Evolutionary conservation across 768 basidiomycete species (phyloP), one percentile per base, ranked within the genome.

Genomic region (Guyanaporus albipodus): DNA sequence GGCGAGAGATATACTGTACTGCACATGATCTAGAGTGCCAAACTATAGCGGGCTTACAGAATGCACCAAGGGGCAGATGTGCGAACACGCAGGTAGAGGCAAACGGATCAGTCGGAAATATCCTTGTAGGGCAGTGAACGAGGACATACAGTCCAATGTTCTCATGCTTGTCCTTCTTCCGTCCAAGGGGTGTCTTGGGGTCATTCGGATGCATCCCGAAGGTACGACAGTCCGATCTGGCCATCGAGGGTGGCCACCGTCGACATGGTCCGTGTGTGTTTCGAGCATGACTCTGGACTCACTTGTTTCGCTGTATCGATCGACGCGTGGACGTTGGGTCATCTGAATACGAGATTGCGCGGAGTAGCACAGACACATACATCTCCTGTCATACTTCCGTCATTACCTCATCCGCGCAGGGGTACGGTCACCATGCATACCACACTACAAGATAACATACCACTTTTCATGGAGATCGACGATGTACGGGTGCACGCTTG

Each of bases 121-220:
- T 9, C 4, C 11, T 28, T n/a, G 29, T 9, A 6, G 15, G 27
- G 38, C 32, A n/a, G n/a, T n/a, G n/a, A n/a, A n/a, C n/a, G n/a
- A n/a, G n/a, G 6, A 74, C 85, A 52, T 58, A 88, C 85, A 87
- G 62, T 17, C 91, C 91, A 29, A 93, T 83, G 51, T 90, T 92
- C 63, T 91, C 82, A 54, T 93, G 91, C 32, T 87, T 68, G 56
- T 93, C 91, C 53, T 79, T 83, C 54, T 77, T 83, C 10, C 83
- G 83, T 4, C 72, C 76, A 11, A 79, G 70, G 1, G 68, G 70
- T 8, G 75, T 76, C 62, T 89, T 88, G 11, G 86, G 87, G 61
- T 92, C 91, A 59, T 94, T 94, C 36, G 91, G 60, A 57, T 94
- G 91, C 78, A 92, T 85, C 1, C 84, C 80, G 75, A 14, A 93